A percentile compares a stretch with the other conserved stretches of the same genome.
These are phyloP conservation scores for Dentipellis fragilis DNA, from an alignment of 768 basidiomycete genomes.

Conservation along the genomic window DNA sequence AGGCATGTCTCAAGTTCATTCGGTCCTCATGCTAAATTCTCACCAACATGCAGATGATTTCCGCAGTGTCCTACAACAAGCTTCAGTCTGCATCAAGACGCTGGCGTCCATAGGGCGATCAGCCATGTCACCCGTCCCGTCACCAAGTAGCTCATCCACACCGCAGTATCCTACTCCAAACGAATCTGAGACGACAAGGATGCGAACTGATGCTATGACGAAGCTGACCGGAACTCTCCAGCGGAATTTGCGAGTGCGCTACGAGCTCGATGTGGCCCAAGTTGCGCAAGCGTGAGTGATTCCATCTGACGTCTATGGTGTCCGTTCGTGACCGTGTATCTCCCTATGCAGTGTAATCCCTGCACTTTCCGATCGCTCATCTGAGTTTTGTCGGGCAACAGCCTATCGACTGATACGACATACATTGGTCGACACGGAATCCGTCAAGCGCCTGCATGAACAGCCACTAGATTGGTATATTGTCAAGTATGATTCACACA, in stretches of 20 bases:
- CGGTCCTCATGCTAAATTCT: not conserved
- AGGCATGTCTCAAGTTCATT: not conserved
- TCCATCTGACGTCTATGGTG: not conserved
- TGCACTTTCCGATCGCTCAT: conserved; percentile 63
- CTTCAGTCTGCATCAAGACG: conserved; percentile 46
- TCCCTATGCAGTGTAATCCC: conserved; percentile 56
- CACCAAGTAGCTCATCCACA: conserved; percentile 25
- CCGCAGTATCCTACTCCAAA: conserved; percentile 27
- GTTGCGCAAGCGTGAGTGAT: conserved; percentile 65
- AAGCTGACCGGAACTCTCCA: conserved; percentile 57
- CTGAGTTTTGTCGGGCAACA: conserved; percentile 66
- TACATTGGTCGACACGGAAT: conserved; percentile 60
- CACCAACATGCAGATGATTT: conserved; percentile 47
- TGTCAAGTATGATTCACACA: conserved; percentile 51
- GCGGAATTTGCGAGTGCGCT: conserved; percentile 64
- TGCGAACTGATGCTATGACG: conserved; percentile 53
- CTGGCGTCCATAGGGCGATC: conserved; percentile 37
- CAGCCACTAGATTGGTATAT: conserved; percentile 83
- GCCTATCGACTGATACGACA: conserved; percentile 82
- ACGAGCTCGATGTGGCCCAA: conserved; percentile 61
- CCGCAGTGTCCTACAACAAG: conserved; percentile 59
- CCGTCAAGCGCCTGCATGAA: conserved; percentile 52
- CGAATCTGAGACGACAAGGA: conserved; percentile 32
- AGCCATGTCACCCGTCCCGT: conserved; percentile 20
- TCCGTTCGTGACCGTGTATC: not conserved